Base-by-base conservation (phyloP, 805 yeast species). In the Candida methanosorbosa region DNA sequence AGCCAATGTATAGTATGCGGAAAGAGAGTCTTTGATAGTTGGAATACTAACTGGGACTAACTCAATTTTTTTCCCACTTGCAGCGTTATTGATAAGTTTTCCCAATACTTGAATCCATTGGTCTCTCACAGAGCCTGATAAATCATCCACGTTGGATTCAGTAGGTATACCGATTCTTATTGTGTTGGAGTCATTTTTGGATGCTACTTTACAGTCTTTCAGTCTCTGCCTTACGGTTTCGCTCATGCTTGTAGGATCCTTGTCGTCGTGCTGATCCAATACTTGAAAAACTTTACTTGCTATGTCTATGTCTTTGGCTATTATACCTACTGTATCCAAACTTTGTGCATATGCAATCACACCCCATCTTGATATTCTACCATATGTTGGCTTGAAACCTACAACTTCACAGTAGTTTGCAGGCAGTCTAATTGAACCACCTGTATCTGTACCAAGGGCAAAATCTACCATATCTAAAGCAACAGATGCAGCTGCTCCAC, bases 351-450 rank as follows among this genome's bases (percentile, higher is more conserved):
- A 90, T 0, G 96, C 78, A 4, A 88, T 62, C 8, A 92, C 85
- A 2, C 98, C 99, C 78, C 85, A 79, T 37, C 99, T 64, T 0
- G 97, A 87, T 2, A 92, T 63, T 26, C 95, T 66, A 0, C 98
- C 98, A 54, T 92, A 92, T 0, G 92, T 70, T 1, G 98, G 98
- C 55, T 92, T 92, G 61, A 86, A 86, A 1, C 98, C 98, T 21
- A 75, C 61, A 0, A 81, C 68, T 2, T 88, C 84, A 44, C 90
- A 79, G 54, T 81, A 86, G 15, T 94, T 79, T 2, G 95, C 94
- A 0, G 99, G 99, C 16, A 85, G 63, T 40, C 99, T 68, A 0
- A 92, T 85, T 0, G 97, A 86, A 0, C 99, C 99, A 5, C 99
- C 99, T 0, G 99, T 92, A 49, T 92, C 99, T 1, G 97, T 83